These are phyloP conservation scores for Colletotrichum euphorbiae DNA, from an alignment of 2,329 filamentous ascomycete species.

Conservation along the genomic window DNA sequence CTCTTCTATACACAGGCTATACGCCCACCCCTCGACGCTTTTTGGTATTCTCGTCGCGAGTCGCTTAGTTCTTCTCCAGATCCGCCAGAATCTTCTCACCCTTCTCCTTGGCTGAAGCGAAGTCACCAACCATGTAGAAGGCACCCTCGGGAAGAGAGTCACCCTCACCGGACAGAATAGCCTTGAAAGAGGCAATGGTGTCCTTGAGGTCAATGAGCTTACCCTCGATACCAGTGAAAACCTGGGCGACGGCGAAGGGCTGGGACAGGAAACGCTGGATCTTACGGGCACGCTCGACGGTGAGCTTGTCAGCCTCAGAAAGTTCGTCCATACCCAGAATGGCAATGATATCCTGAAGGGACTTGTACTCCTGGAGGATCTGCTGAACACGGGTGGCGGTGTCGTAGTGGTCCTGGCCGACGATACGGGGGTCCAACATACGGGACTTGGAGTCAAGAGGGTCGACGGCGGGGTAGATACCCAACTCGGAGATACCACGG, in stretches of 20 bases:
- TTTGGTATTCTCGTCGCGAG: constrained; percentile 40
- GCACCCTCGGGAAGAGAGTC: constrained; percentile 94
- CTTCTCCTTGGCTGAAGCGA: constrained; percentile 92
- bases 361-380: constrained; percentile 99
- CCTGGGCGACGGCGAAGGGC: constrained; percentile 90
- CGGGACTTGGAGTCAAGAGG: constrained; percentile 99
- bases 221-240: constrained; percentile 95
- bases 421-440: constrained; percentile 99
- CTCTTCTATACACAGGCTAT: constrained; percentile 69
- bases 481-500: constrained; percentile 99
- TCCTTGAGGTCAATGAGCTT: constrained; percentile 98
- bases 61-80: constrained; percentile 68
- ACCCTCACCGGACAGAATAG: constrained; percentile 93
- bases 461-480: constrained; percentile 99
- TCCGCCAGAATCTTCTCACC: constrained; percentile 99
- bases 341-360: constrained; percentile 99
- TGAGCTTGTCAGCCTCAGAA: constrained; percentile 99
- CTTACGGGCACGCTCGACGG: constrained; percentile 99
- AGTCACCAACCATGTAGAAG: constrained; percentile 99
- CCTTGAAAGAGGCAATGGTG: constrained; percentile 97
- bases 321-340: constrained; percentile 99
- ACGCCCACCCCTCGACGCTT: constrained; percentile 54
- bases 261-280: constrained; percentile 99
- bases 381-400: constrained; percentile 96
- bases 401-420: constrained; percentile 97